Conservation (phyloP, 257 asterid genomes). For the Solanum neorickii region DNA sequence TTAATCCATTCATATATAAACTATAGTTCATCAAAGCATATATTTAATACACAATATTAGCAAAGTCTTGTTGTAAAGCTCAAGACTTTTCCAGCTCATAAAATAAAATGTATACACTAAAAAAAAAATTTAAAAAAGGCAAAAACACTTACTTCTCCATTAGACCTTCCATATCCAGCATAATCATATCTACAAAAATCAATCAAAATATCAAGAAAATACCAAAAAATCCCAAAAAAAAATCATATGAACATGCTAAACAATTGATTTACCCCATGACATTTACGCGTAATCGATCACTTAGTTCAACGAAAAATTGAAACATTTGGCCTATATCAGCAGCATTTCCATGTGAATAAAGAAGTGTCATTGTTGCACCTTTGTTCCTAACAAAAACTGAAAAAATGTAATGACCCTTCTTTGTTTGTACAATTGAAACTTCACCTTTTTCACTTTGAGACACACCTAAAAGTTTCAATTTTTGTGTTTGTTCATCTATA, state of each 20-base stretch:
- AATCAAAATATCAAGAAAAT: neutral
- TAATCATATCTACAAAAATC: neutral
- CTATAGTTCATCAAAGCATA: neutral
- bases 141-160: neutral
- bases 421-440: neutral
- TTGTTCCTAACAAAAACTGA: neutral
- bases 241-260: neutral
- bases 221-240: neutral
- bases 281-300: neutral
- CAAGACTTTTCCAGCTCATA: neutral
- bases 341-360: neutral
- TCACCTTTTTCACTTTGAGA: neutral
- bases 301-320: neutral
- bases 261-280: neutral
- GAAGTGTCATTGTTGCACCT: neutral
- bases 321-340: conserved; percentile 1
- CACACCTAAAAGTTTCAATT: neutral
- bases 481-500: neutral
- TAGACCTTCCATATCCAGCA: conserved; percentile 3
- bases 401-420: neutral
- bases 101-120: neutral
- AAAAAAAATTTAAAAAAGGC: neutral
- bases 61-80: neutral
- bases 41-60: neutral
- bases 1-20: neutral